phyloP scores from a whole-genome alignment of 345 rosid genomes.

The Anastatica hierochuntica region DNA sequence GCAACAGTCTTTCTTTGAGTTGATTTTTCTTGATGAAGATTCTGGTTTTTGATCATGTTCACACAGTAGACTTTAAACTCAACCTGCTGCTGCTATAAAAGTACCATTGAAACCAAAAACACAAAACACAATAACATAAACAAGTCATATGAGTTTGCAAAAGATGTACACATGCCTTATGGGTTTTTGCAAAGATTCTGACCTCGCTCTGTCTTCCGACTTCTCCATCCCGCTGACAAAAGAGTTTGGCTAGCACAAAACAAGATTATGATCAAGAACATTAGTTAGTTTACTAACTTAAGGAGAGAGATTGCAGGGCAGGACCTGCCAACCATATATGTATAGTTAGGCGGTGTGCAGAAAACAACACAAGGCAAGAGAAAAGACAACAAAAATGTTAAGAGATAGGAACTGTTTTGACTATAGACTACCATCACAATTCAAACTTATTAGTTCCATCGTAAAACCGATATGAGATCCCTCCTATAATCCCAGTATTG shows the following conservation, averaged over 20 bases:
- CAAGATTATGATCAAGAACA: slow-evolving; percentile 6
- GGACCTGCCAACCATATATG: slow-evolving; percentile 60
- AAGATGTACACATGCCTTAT: too few relatives aligned
- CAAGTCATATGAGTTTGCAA: too few relatives aligned
- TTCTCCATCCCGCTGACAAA: slow-evolving; percentile 24
- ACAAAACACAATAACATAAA: too few relatives aligned
- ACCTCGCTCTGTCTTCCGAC: too few relatives aligned
- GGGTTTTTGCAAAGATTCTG: too few relatives aligned
- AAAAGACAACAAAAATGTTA: slow-evolving; percentile 5
- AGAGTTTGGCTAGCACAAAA: slow-evolving; percentile 27
- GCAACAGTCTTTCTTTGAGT: too few relatives aligned
- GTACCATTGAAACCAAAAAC: too few relatives aligned
- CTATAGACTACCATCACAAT: slow-evolving; percentile 8
- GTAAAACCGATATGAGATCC: slow-evolving; percentile 4
- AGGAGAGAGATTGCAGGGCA: slow-evolving; percentile 40
- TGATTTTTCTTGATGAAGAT: too few relatives aligned
- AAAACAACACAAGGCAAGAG: slow-evolving; percentile 1
- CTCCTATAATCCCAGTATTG: neutral
- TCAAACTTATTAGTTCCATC: slow-evolving; percentile 14
- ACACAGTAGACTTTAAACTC: too few relatives aligned
- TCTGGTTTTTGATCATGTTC: too few relatives aligned
- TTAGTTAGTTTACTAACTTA: slow-evolving; percentile 18
- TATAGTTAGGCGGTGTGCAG: slow-evolving; percentile 36
- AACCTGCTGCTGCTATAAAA: too few relatives aligned
- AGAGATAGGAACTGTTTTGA: neutral